Evolutionary conservation across 495 filamentous ascomycete genomes (phyloP).

Genomic region (Aspergillus cristatus): DNA sequence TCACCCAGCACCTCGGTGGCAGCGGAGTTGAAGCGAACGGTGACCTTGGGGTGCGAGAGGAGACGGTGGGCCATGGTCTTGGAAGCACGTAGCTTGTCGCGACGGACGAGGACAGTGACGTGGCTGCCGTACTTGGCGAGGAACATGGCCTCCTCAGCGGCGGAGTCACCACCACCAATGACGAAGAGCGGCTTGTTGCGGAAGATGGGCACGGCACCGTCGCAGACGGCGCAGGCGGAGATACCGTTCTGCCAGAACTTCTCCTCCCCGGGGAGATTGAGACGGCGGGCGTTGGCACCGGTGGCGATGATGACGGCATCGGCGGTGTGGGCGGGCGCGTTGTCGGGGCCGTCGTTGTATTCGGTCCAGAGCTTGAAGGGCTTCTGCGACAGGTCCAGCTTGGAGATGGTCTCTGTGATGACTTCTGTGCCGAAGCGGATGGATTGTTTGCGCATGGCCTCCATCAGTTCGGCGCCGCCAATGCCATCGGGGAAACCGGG

Average conservation of each 20-base stretch:
- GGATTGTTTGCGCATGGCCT: conserved; percentile 86
- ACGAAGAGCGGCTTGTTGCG: conserved; percentile 90
- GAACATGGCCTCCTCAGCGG: conserved; percentile 96
- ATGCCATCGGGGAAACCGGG: conserved; percentile 88
- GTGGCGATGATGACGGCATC: conserved; percentile 92
- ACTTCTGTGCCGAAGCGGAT: conserved; percentile 86
- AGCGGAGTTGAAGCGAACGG: conserved; percentile 73
- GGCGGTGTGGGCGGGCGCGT: conserved; percentile 64
- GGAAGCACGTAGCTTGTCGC: conserved; percentile 73
- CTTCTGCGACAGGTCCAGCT: conserved; percentile 72
- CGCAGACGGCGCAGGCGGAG: conserved; percentile 93
- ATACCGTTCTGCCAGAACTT: conserved; percentile 96
- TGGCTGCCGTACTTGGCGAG: conserved; percentile 93
- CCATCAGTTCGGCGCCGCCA: conserved; percentile 82
- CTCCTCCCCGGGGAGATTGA: conserved; percentile 81
- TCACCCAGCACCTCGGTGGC: conserved; percentile 78
- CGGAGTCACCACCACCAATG: conserved; percentile 94
- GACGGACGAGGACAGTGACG: conserved; percentile 87
- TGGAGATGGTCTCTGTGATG: conserved; percentile 82
- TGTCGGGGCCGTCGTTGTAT: conserved; percentile 61
- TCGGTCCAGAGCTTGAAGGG: conserved; percentile 92
- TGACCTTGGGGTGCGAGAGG: conserved; percentile 75
- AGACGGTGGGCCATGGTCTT: conserved; percentile 88
- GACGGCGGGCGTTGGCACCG: conserved; percentile 77
- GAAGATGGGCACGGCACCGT: conserved; percentile 96